Percentiles rank a stretch among this genome's conserved stretches.
phyloP scores from a whole-genome alignment of 495 filamentous ascomycete species.

The Lasiosphaeris hirsuta region DNA sequence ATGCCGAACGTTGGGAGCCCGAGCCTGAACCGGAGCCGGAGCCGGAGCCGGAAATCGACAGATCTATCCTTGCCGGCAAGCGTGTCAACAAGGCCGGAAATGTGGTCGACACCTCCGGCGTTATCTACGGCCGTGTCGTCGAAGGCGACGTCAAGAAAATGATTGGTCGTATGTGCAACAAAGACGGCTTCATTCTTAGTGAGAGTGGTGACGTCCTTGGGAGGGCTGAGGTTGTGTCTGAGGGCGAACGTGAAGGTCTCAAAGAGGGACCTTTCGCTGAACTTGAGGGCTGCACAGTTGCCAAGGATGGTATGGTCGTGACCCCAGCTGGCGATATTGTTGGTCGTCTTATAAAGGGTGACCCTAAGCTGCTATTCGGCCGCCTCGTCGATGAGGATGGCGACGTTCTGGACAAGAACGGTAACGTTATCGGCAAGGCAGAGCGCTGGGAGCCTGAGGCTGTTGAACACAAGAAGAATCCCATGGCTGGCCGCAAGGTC shows the following conservation, averaged over 20 bases:
- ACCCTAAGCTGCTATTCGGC: conserved; percentile 66
- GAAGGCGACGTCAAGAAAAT: conserved; percentile 69
- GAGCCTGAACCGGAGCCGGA: conserved; percentile 58
- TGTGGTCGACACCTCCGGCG: conserved; percentile 71
- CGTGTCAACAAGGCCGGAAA: conserved; percentile 84
- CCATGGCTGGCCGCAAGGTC: conserved; percentile 72
- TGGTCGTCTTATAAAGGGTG: conserved; percentile 70
- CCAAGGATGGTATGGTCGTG: conserved; percentile 71
- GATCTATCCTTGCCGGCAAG: conserved; percentile 72
- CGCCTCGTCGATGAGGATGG: conserved; percentile 80
- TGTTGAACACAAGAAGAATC: conserved; percentile 56
- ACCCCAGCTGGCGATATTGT: conserved; percentile 63
- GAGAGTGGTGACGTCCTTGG: conserved; percentile 79
- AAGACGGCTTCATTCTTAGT: conserved; percentile 75
- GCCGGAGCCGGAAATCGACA: conserved; percentile 51
- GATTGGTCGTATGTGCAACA: conserved; percentile 77
- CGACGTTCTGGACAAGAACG: conserved; percentile 76
- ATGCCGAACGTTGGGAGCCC: conserved; percentile 71
- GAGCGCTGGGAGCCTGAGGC: conserved; percentile 79
- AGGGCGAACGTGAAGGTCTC: conserved; percentile 60
- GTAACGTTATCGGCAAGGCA: conserved; percentile 76
- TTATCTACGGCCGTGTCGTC: conserved; percentile 69
- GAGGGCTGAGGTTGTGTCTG: conserved; percentile 72
- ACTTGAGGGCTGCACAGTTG: conserved; percentile 67
- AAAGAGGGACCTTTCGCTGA: conserved; percentile 79